Evolutionary conservation across 176 grass and related monocot species (phyloP), one percentile per base, ranked within the genome.

Genomic region (Phyllostachys edulis): DNA sequence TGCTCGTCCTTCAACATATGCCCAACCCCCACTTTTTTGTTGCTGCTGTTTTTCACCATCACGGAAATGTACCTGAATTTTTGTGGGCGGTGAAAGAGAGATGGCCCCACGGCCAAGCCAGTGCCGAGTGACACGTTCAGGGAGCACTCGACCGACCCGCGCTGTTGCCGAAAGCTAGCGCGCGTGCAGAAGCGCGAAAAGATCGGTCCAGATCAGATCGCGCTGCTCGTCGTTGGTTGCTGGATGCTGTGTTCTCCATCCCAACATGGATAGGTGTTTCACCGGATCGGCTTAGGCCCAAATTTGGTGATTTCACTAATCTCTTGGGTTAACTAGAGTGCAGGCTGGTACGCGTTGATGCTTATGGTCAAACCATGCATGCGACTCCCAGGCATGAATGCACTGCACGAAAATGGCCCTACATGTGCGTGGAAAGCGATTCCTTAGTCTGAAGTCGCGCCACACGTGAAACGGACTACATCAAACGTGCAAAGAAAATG

Each of bases 31-130:
- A 1, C 29, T 29, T 4, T 8, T 27, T 44, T 67, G 0, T 6
- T 13, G 24, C 12, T 18, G 12, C 3, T 17, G 17, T 47, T 59
- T 79, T 66, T 24, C 55, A 23, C 6, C 54, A 3, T 32, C 36
- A 8, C 6, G 47, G 47, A 32, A 50, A 50, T 10, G 20, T 24
- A 3, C 2, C 57, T 63, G 57, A 73, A 13, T 75, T 84, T 84
- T 84, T 52, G 14, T 65, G 59, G 69, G 29, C 57, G 57, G 55
- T 23, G 80, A 49, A 62, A 82, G 11, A 62, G 67, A 60, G 66
- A 40, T 71, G 41, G 39, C 41, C 1, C 68, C 26, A 12, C 41
- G 13, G 56, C 69, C 69, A 83, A 47, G 23, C 65, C 5, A 9
- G 0, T 4, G 38, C 10, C 2, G 20, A 1, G 7, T 41, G 69